Conservation (phyloP, 2,329 filamentous ascomycete genomes). For the Metarhizium rileyi region DNA sequence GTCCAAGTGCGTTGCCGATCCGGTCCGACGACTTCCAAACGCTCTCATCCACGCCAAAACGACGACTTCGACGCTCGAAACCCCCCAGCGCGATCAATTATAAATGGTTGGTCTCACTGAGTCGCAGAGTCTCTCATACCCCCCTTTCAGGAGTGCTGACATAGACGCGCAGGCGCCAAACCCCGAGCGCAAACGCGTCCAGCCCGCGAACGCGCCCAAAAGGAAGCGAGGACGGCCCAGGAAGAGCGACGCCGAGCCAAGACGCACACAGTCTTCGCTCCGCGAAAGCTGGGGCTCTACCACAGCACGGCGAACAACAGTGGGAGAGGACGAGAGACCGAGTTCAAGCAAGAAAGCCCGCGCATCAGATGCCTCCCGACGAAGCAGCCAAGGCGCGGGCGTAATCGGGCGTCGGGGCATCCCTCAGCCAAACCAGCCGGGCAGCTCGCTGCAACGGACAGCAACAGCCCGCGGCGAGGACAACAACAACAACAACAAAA, state of each 20-base stretch:
- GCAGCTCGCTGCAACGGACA: background rate
- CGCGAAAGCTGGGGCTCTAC: background rate
- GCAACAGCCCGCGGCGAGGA: background rate
- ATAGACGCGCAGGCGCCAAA: conserved; percentile 10
- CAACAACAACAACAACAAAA: conserved; percentile 12
- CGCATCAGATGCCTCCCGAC: background rate
- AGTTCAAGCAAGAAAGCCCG: background rate
- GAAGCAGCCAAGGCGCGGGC: background rate
- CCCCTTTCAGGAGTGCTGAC: background rate
- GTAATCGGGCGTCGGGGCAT: conserved; percentile 7
- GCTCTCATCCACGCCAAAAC: too few relatives aligned
- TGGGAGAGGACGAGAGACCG: background rate
- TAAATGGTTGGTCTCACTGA: too few relatives aligned
- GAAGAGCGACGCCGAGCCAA: background rate
- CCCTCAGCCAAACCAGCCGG: conserved; percentile 5
- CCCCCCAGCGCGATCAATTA: background rate
- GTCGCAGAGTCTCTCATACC: background rate
- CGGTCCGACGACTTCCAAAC: too few relatives aligned
- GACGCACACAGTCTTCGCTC: background rate
- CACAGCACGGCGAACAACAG: background rate
- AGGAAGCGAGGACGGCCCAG: background rate
- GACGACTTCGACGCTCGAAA: background rate
- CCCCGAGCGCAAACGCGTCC: conserved; percentile 32
- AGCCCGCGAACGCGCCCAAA: conserved; percentile 18
- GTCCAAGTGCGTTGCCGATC: too few relatives aligned